Conservation (phyloP, 2,329 filamentous ascomycete species). For the Grosmannia penicillata region DNA sequence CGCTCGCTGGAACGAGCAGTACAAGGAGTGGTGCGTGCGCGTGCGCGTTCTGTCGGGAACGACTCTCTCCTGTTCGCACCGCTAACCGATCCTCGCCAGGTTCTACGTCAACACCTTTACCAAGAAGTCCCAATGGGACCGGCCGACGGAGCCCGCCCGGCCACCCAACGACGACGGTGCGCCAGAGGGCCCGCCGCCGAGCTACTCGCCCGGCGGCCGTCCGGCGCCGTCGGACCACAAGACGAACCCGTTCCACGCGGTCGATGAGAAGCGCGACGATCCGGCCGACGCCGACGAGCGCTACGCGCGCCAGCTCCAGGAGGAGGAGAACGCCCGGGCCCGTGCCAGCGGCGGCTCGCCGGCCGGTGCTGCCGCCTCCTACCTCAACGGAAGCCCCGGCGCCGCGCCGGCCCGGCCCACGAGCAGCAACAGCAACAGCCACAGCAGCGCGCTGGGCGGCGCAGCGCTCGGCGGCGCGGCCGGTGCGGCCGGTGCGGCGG, state of each 20-base stretch:
- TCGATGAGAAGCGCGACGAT: conserved; percentile 12
- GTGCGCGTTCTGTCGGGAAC: not conserved
- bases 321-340: conserved; percentile 61
- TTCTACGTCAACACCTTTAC: conserved; percentile 87
- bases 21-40: conserved; percentile 53
- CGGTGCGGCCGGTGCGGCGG: not conserved
- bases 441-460: not conserved
- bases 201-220: conserved; percentile 41
- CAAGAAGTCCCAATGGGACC: conserved; percentile 83
- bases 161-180: conserved; percentile 21
- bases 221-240: conserved; percentile 41
- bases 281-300: conserved; percentile 50
- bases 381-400: conserved; percentile 15
- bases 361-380: conserved; percentile 20
- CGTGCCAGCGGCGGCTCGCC: conserved; percentile 14
- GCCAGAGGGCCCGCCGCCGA: conserved; percentile 50
- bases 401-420: conserved; percentile 11
- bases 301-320: conserved; percentile 64
- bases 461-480: not conserved
- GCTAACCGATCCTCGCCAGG: conserved; percentile 26
- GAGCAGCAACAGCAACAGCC: not conserved
- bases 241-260: conserved; percentile 49
- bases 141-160: conserved; percentile 52
- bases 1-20: conserved; percentile 73
- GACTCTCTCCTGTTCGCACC: not conserved